A percentile compares a stretch with the other conserved stretches of the same genome.
These are phyloP conservation scores for Alternaria ventricosa DNA, from an alignment of 2,329 filamentous ascomycete species.

Conservation along the genomic window DNA sequence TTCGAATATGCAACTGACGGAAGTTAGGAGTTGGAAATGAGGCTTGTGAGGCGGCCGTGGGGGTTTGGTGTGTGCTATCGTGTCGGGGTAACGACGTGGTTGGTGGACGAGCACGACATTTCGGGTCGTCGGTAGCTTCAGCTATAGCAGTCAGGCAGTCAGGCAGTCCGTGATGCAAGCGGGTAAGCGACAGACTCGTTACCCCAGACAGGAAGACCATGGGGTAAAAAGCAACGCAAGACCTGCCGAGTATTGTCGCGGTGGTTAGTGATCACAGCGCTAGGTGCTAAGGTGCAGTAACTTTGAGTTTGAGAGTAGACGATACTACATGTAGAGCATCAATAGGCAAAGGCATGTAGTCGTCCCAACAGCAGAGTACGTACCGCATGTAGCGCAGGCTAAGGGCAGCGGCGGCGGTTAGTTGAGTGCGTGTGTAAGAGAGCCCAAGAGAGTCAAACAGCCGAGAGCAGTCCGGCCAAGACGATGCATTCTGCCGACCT, in stretches of 20 bases:
- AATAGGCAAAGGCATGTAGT: background rate
- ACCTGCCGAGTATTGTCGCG: background rate
- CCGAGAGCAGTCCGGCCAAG: slow-evolving; percentile 32
- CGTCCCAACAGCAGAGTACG: background rate
- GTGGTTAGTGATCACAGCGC: background rate
- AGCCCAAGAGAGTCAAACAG: slow-evolving; percentile 32
- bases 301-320: background rate
- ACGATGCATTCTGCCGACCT: slow-evolving; percentile 38
- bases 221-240: background rate
- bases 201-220: slow-evolving; percentile 14
- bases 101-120: slow-evolving; percentile 9
- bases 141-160: background rate
- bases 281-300: background rate
- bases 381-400: slow-evolving; percentile 18
- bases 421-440: slow-evolving; percentile 29
- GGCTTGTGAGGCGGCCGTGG: slow-evolving; percentile 12
- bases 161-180: slow-evolving; percentile 15
- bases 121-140: slow-evolving; percentile 10
- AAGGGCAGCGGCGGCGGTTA: slow-evolving; percentile 27
- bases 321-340: background rate
- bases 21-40: background rate
- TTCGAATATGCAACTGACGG: slow-evolving; percentile 12
- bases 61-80: slow-evolving; percentile 6
- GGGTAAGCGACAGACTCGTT: slow-evolving; percentile 16
- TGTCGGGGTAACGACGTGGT: no score